Evolutionary conservation across 805 yeast species (phyloP), one percentile per base, ranked within the genome.

Genomic region (Candida succiphila): DNA sequence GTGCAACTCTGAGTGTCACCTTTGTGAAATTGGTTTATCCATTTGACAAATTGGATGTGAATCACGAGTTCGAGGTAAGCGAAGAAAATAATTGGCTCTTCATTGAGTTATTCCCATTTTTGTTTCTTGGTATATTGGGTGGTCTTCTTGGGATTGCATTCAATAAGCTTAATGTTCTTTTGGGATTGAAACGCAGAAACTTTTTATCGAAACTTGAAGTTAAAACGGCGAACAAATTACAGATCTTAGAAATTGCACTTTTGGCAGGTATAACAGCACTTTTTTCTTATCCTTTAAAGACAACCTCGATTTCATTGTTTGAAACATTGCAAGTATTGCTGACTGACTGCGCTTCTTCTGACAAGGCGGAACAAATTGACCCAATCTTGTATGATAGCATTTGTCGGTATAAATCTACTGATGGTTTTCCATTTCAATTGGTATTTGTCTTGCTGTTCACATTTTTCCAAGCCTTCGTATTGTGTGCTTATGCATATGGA

Each of bases 401-500:
- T 8, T 31, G 34, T 25, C 18, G 12, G n/a, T 14, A 24, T 10
- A 13, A 14, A 3, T 14, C 18, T n/a, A 34, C 37, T 15, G 25
- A 37, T 13, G 52, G 55, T 34, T 58, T 67, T 40, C 61, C 72
- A 45, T 56, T 66, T 17, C 37, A 38, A n/a, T 32, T 48, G 9
- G 22, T 49, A 14, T 21, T 45, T 5, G 41, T 52, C 10, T 48
- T 72, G 9, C 28, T 58, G 2, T 60, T 63, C 29, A 62, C 71
- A 14, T 51, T 63, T 1, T 27, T 68, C 1, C 65, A 69, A 33
- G 86, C 82, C 1, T 65, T 76, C 32, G 35, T 77, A 0, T 58
- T 82, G n/a, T 61, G 85, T 0, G 67, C 84, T 0, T 77, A 78
- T 43, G 65, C 89, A 0, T 81, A 73, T 52, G 87, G 94, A 1